These are phyloP conservation scores for Sporothrix mexicana DNA, from an alignment of 2,329 filamentous ascomycete genomes.

Conservation along the genomic window DNA sequence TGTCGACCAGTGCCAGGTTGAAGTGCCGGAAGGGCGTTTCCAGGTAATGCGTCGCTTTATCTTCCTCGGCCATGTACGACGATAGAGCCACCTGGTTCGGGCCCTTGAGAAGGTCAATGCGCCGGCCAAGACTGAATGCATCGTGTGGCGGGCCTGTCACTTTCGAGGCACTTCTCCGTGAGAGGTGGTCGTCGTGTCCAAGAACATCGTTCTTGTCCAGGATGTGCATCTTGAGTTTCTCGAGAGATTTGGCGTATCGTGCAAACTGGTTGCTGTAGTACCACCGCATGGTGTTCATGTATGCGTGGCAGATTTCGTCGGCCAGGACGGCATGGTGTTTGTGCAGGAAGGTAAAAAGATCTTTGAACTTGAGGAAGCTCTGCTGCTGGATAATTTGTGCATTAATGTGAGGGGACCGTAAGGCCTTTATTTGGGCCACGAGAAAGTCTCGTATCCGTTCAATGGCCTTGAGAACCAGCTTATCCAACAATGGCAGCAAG, in stretches of 20 bases:
- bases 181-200: constrained; percentile 72
- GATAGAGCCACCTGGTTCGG: constrained; percentile 77
- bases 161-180: constrained; percentile 56
- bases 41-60: constrained; percentile 77
- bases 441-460: constrained; percentile 94
- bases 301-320: constrained; percentile 88
- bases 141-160: constrained; percentile 72
- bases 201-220: constrained; percentile 85
- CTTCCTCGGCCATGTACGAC: constrained; percentile 90
- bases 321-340: constrained; percentile 82
- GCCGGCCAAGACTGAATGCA: constrained; percentile 84
- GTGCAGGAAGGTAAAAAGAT: constrained; percentile 83
- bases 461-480: constrained; percentile 81
- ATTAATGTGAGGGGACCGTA: constrained; percentile 94
- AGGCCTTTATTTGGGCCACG: constrained; percentile 90
- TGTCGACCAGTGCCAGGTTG: constrained; percentile 92
- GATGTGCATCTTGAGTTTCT: constrained; percentile 80
- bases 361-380: constrained; percentile 85
- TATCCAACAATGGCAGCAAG: constrained; percentile 81
- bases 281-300: constrained; percentile 98
- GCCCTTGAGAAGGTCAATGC: constrained; percentile 79
- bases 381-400: constrained; percentile 96
- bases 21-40: constrained; percentile 93
- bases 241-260: constrained; percentile 82
- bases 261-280: constrained; percentile 93